Evolutionary conservation across 2,329 filamentous ascomycete genomes (phyloP).

Genomic region (Dactylellina leptospora): DNA sequence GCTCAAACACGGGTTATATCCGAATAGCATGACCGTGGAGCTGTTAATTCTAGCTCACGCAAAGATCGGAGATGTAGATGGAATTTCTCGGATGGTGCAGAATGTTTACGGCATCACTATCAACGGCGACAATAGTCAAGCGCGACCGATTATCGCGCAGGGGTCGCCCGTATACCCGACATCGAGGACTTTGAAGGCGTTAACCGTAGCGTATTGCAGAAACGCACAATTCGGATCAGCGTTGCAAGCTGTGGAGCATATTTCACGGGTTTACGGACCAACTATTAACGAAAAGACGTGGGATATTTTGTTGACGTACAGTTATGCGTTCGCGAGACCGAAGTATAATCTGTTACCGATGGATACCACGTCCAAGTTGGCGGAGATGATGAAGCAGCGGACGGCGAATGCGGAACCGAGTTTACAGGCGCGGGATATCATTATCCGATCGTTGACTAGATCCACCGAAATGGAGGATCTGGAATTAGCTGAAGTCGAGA

Average conservation of each 20-base stretch:
- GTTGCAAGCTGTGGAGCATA: conserved; percentile 38
- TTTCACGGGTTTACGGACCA: conserved; percentile 26
- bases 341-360: conserved; percentile 36
- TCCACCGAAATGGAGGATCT: conserved; percentile 28
- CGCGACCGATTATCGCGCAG: conserved; percentile 20
- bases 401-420: conserved; percentile 19
- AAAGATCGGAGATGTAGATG: conserved; percentile 21
- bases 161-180: conserved; percentile 47
- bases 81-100: conserved; percentile 23
- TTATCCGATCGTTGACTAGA: conserved; percentile 37
- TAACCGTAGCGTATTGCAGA: conserved; percentile 40
- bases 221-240: conserved; percentile 40
- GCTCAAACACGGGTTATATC: conserved; percentile 35
- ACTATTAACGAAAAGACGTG: conserved; percentile 41
- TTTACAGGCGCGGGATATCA: conserved; percentile 43
- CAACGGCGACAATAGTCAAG: conserved; percentile 13
- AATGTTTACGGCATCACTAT: conserved; percentile 45
- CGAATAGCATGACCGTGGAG: conserved; percentile 48
- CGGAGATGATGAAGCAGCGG: conserved; percentile 32
- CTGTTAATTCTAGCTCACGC: conserved; percentile 37
- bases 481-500: conserved; percentile 30
- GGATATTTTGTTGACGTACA: conserved; percentile 43
- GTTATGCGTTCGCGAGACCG: conserved; percentile 40
- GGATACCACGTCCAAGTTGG: conserved; percentile 19
- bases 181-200: conserved; percentile 11